phyloP scores from a whole-genome alignment of 306 rosid genomes.

The Vigna trinervia region DNA sequence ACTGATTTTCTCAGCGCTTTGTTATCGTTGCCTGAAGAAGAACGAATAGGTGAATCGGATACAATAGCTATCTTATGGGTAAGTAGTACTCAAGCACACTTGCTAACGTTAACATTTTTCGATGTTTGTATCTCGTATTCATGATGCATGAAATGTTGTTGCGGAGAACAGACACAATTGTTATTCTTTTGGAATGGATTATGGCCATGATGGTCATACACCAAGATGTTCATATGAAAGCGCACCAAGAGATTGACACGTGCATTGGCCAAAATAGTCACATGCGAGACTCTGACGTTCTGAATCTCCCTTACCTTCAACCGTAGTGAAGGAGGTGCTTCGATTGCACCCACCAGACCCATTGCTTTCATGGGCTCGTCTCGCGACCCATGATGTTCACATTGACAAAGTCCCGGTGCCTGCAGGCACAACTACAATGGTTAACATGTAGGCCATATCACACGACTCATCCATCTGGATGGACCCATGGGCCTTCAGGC shows the following conservation, averaged over 20 bases:
- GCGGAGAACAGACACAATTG: conserved; percentile 78
- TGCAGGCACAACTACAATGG: conserved; percentile 86
- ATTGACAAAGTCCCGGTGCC: conserved; percentile 65
- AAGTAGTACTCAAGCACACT: not conserved
- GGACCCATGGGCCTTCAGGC: conserved; percentile 67
- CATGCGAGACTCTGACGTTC: conserved; percentile 67
- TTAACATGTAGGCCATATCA: conserved; percentile 87
- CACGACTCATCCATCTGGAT: conserved; percentile 67
- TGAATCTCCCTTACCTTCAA: conserved; percentile 68
- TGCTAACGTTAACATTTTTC: too few species aligned
- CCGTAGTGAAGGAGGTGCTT: conserved; percentile 78
- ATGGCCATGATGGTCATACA: conserved; percentile 76
- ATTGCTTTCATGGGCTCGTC: conserved; percentile 81
- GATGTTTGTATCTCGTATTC: too few species aligned
- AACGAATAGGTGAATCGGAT: conserved; percentile 64
- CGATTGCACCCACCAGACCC: conserved; percentile 84
- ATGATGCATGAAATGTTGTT: conserved; percentile 66
- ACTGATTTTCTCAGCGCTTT: conserved; percentile 78
- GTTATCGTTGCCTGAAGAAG: conserved; percentile 67
- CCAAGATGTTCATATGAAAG: conserved; percentile 66
- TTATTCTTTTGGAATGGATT: conserved; percentile 74
- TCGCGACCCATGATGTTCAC: conserved; percentile 68
- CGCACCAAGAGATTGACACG: conserved; percentile 60
- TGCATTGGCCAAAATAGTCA: conserved; percentile 47
- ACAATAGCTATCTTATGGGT: conserved; percentile 89